These are phyloP conservation scores for Sporothrix curviconia DNA, from an alignment of 2,329 filamentous ascomycete species.

Conservation along the genomic window DNA sequence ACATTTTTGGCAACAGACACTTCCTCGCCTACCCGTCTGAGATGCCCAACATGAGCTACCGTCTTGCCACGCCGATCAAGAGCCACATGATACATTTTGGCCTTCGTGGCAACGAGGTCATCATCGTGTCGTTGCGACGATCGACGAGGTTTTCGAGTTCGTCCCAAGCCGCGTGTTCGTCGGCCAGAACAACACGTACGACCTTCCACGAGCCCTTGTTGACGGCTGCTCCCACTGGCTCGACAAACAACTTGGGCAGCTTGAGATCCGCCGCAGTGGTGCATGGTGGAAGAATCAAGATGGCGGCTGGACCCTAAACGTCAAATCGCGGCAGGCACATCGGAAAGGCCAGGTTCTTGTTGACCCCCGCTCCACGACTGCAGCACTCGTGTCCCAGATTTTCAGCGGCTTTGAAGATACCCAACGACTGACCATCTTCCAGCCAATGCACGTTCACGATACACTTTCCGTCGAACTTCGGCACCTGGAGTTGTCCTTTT, in stretches of 20 bases:
- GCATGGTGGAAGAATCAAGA: slow-evolving; percentile 22
- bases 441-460: slow-evolving; percentile 26
- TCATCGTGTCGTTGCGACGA: slow-evolving; percentile 30
- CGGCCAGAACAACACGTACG: slow-evolving; percentile 32
- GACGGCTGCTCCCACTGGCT: slow-evolving; percentile 55
- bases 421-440: slow-evolving; percentile 38
- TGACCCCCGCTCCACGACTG: slow-evolving; percentile 40
- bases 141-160: background rate
- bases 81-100: slow-evolving; percentile 50
- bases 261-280: slow-evolving; percentile 42
- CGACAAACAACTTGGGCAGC: slow-evolving; percentile 30
- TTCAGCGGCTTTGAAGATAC: slow-evolving; percentile 46
- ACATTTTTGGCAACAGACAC: slow-evolving; percentile 48
- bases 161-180: slow-evolving; percentile 15
- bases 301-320: slow-evolving; percentile 31
- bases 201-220: slow-evolving; percentile 46
- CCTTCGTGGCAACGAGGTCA: slow-evolving; percentile 30
- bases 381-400: slow-evolving; percentile 32
- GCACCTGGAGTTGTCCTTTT: slow-evolving; percentile 47
- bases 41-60: slow-evolving; percentile 47
- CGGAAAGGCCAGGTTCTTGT: slow-evolving; percentile 32
- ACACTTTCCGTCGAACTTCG: slow-evolving; percentile 42
- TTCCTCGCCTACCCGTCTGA: slow-evolving; percentile 47
- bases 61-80: slow-evolving; percentile 27
- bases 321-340: slow-evolving; percentile 19